Evolutionary conservation across 495 filamentous ascomycete species (phyloP), one percentile per base, ranked within the genome.

Genomic region (Penicillium canescens): DNA sequence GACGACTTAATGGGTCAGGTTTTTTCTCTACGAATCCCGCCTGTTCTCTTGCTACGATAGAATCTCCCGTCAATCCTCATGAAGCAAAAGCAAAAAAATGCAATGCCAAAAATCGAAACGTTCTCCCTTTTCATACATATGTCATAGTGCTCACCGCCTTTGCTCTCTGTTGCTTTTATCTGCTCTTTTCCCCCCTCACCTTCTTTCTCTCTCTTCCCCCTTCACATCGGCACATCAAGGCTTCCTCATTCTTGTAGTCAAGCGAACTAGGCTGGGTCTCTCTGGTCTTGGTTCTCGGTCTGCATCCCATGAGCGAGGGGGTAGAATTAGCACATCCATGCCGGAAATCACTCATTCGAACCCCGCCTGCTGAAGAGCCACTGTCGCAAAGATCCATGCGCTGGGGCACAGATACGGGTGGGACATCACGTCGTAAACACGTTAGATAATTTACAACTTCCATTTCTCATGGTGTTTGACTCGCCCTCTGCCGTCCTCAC

Each of bases 361-460:
- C 40, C 42, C 76, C 79, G 83, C 88, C 87, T 86, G 78, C 83
- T 87, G 90, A 93, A 90, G 90, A 93, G 91, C 90, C 84, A 84
- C 86, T 78, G 78, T 72, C 78, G 79, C 79, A 76, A 69, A 86
- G 90, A 76, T 74, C 70, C 51, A 78, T 82, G 79, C 80, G 78
- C 85, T 77, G 80, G 82, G 84, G 91, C 88, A 95, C 91, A 96
- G 91, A 96, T 96, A 96, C 91, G 87, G 90, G 89, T 80, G 84
- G 81, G 76, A 95, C 88, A 96, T 81, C 45, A 31, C 21, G 42
- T 42, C 50, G 50, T 50, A 56, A 48, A 48, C 21, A 31, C 6
- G 9, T 16, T 35, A 35, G 9, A 24, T 23, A 9, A 46, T 23
- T 46, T 0, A 31, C 8, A 8, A 2, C 8, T 31, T 31, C 6